Base-by-base conservation (phyloP, 2,329 filamentous ascomycete genomes). In the Lecanosticta acicola region DNA sequence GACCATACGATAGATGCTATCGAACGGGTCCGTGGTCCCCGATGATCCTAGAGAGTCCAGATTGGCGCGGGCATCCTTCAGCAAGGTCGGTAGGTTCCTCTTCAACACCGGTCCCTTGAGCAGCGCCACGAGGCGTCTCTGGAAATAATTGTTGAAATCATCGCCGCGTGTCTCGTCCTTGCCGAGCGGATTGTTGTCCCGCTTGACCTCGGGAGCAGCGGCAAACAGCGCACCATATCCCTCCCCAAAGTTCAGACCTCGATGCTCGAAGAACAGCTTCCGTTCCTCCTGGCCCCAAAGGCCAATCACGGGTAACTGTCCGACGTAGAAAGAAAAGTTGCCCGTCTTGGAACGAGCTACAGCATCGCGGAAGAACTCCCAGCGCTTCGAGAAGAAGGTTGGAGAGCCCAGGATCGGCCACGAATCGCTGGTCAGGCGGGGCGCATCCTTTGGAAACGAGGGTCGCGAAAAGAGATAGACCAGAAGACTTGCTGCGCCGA, bases 21-120 rank as follows among this genome's bases (percentile, higher is more conserved):
- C 68, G 54, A 80, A 80, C 0, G 77, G 76, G 50, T 80, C 70
- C 5, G 74, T 73, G 3, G 69, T 59, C 7, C 64, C 65, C 5
- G 53, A 54, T 24, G 64, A 57, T 14, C 51, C 43, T 7, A 77
- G 64, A 3, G 49, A 52, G 10, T 71, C 63, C 14, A 75, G 60
- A 0, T 62, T 61, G 3, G 55, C 46, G 5, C 67, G 59, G 14
- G 68, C 60, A 61, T 78, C 75, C 16, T 63, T 53, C 4, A 74
- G 61, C 4, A 81, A 58, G 8, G 59, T 50, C 0, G 69, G 66
- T 1, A 79, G 61, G 48, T 54, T 60, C 17, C 50, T 50, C 29
- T 54, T 49, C n/a, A 64, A 40, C 14, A 48, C 24, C 3, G 45
- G 43, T 10, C 58, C 54, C 33, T 65, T 66, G 2, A 64, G 43